These are phyloP conservation scores for Tolypocladium tropicale DNA, from an alignment of 2,329 filamentous ascomycete species.

Conservation along the genomic window DNA sequence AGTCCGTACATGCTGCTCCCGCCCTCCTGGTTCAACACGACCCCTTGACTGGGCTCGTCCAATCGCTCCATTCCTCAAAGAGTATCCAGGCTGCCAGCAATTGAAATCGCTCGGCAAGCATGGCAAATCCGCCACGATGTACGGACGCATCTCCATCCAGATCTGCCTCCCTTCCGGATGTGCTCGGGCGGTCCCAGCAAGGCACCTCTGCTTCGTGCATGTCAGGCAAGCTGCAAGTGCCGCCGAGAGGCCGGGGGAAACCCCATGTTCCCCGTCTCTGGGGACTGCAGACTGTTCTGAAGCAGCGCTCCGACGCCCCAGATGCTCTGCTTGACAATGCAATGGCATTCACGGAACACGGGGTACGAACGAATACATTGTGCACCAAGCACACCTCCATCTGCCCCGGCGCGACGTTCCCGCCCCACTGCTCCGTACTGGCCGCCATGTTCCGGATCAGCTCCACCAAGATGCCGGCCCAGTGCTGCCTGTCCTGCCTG, in stretches of 20 bases:
- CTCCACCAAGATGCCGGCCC: neutral
- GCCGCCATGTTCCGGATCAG: constrained; percentile 1
- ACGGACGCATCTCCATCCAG: too few relatives aligned
- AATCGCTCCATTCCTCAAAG: neutral
- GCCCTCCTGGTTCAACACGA: neutral
- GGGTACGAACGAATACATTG: neutral
- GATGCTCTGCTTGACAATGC: neutral
- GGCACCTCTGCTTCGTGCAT: too few relatives aligned
- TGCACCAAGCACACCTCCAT: neutral
- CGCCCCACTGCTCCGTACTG: neutral
- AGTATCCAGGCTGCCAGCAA: neutral
- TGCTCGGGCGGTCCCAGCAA: neutral
- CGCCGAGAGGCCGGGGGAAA: neutral
- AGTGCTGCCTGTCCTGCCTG: neutral
- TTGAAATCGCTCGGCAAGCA: too few relatives aligned
- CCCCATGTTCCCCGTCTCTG: neutral
- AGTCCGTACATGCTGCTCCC: too few relatives aligned
- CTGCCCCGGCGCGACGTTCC: neutral
- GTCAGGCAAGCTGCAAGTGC: neutral
- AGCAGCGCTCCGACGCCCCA: neutral
- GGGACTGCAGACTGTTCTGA: neutral
- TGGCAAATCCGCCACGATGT: too few relatives aligned
- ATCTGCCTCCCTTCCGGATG: neutral
- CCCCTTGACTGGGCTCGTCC: neutral
- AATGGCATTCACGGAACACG: too few relatives aligned